phyloP scores from a whole-genome alignment of 1,284 basidiomycete species.

The Leccinum huronense region DNA sequence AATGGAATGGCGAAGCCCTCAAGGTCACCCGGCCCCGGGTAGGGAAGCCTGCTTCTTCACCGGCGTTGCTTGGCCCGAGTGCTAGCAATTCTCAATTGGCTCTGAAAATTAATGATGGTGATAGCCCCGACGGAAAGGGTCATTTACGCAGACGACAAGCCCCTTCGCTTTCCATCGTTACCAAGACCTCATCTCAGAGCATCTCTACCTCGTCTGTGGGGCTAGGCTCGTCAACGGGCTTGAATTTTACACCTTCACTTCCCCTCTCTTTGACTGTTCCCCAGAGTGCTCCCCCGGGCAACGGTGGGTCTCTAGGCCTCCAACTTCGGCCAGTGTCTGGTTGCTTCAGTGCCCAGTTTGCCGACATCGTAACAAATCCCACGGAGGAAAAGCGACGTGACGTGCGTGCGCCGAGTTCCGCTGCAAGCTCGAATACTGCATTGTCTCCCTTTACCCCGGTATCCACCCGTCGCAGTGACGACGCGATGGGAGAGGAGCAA shows the following conservation, averaged over 20 bases:
- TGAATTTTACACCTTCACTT: constrained; percentile 14
- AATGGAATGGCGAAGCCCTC: constrained; percentile 32
- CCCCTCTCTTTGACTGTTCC: constrained; percentile 30
- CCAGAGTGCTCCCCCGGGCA: constrained; percentile 62
- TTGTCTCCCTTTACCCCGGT: constrained; percentile 56
- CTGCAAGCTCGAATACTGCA: constrained; percentile 41
- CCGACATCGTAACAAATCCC: constrained; percentile 53
- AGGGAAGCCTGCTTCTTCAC: constrained; percentile 41
- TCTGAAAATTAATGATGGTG: constrained; percentile 9
- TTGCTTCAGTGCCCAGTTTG: constrained; percentile 69
- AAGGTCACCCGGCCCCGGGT: constrained; percentile 37
- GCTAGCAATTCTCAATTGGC: constrained; percentile 13
- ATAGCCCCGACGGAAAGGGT: constrained; percentile 17
- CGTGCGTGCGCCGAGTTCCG: constrained; percentile 48
- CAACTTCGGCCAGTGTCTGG: constrained; percentile 75
- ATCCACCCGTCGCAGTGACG: constrained; percentile 37
- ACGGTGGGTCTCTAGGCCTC: constrained; percentile 61
- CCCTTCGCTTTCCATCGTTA: constrained; percentile 48
- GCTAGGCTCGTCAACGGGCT: constrained; percentile 9
- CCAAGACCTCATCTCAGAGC: constrained; percentile 22
- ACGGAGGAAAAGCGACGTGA: constrained; percentile 42
- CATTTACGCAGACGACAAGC: constrained; percentile 37
- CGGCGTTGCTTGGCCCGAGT: constrained; percentile 13
- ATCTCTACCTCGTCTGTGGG: constrained; percentile 21
- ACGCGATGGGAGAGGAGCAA: constrained; percentile 46